Evolutionary conservation across 2,329 filamentous ascomycete genomes (phyloP).

Genomic region (Colletotrichum trifolii): DNA sequence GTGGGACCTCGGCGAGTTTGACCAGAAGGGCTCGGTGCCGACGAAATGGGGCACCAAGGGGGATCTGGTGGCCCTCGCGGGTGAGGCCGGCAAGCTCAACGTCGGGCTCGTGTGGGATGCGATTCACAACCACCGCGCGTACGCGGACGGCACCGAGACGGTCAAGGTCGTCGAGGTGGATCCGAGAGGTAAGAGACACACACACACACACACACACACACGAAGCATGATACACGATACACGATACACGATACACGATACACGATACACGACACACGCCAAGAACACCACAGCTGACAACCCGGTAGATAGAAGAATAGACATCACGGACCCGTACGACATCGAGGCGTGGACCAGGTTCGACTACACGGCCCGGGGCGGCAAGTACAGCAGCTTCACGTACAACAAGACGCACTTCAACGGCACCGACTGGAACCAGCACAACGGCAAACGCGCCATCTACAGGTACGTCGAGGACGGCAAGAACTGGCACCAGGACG

Average conservation of each 20-base stretch:
- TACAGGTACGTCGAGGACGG: slow-evolving; percentile 32
- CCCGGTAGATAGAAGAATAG: slow-evolving; percentile 25
- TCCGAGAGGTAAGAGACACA: slow-evolving; percentile 13
- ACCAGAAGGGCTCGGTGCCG: slow-evolving; percentile 32
- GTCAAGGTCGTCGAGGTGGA: slow-evolving; percentile 31
- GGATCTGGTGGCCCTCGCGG: slow-evolving; percentile 18
- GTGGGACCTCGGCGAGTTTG: slow-evolving; percentile 33
- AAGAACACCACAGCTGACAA: not conserved
- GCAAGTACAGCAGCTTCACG: slow-evolving; percentile 33
- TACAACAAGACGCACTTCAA: slow-evolving; percentile 36
- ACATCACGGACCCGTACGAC: slow-evolving; percentile 29
- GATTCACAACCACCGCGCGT: slow-evolving; percentile 34
- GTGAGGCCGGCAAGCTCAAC: slow-evolving; percentile 21
- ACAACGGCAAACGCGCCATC: slow-evolving; percentile 29
- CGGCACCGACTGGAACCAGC: slow-evolving; percentile 34
- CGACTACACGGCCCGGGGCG: slow-evolving; percentile 24
- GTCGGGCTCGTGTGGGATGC: slow-evolving; percentile 32
- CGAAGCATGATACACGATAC: not conserved
- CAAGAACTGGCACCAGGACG: slow-evolving; percentile 35
- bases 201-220: not conserved
- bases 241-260: not conserved
- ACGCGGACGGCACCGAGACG: slow-evolving; percentile 32
- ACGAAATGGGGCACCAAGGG: slow-evolving; percentile 35
- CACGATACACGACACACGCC: not conserved
- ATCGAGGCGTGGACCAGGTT: slow-evolving; percentile 34